These are phyloP conservation scores for Pterocarpus santalinus DNA, from an alignment of 306 rosid species.

Conservation along the genomic window DNA sequence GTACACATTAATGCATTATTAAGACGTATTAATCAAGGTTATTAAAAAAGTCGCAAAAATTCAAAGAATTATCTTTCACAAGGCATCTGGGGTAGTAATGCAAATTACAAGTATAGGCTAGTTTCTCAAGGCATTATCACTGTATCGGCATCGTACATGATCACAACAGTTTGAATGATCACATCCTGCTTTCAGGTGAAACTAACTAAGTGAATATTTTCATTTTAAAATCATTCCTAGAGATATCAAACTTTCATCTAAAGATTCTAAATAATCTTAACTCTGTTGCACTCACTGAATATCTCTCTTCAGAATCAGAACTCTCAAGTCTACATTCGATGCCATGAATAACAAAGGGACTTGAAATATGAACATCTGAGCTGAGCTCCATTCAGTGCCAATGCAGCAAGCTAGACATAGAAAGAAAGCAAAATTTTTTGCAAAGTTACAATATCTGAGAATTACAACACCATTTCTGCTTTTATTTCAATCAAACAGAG, in stretches of 20 bases:
- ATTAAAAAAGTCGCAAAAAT: neutral
- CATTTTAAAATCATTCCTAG: slow-evolving; percentile 18
- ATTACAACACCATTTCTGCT: slow-evolving; percentile 20
- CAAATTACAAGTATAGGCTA: neutral
- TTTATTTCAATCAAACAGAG: slow-evolving; percentile 32
- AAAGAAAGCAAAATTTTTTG: slow-evolving; percentile 27
- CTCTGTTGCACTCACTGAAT: neutral
- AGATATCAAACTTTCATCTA: slow-evolving; percentile 13
- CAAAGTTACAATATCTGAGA: slow-evolving; percentile 4
- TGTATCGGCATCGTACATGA: neutral
- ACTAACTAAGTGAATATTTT: slow-evolving; percentile 3
- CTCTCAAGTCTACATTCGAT: slow-evolving; percentile 18
- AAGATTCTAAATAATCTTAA: neutral
- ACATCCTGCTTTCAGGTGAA: neutral
- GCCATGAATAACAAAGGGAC: slow-evolving; percentile 14
- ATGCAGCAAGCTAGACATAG: neutral
- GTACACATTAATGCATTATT: slow-evolving; percentile 1
- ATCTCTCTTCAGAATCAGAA: slow-evolving; percentile 27
- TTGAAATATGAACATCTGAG: neutral
- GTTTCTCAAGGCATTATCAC: neutral
- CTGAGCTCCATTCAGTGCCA: too few relatives aligned
- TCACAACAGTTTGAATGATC: neutral
- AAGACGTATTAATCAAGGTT: neutral
- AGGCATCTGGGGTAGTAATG: neutral
- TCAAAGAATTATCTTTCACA: neutral